phyloP scores from a whole-genome alignment of 192 early-diverging fungal species.

The Podila horticola region DNA sequence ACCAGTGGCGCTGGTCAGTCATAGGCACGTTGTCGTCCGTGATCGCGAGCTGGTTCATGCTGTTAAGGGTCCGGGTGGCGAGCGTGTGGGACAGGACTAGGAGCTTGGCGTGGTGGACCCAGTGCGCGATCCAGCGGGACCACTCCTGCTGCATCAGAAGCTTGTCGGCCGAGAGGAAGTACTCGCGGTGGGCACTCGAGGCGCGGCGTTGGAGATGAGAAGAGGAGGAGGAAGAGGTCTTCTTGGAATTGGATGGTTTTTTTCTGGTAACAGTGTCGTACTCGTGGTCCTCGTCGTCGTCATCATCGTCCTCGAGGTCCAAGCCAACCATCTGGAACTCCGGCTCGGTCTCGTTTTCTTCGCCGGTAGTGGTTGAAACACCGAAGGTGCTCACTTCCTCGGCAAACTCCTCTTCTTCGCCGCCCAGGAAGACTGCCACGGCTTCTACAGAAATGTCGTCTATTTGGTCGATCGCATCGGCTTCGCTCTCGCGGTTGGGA shows the following conservation, averaged over 20 bases:
- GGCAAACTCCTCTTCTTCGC: neutral
- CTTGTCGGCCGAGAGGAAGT: slow-evolving; percentile 31
- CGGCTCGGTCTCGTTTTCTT: neutral
- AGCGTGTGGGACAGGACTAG: slow-evolving; percentile 28
- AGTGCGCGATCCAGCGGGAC: slow-evolving; percentile 42
- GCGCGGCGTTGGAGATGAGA: no score
- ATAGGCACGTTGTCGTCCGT: slow-evolving; percentile 17
- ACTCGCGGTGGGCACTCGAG: neutral
- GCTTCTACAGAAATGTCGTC: slow-evolving; percentile 3
- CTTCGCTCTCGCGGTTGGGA: neutral
- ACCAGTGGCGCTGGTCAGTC: slow-evolving; percentile 33
- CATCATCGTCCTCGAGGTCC: neutral
- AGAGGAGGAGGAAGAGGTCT: neutral
- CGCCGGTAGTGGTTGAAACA: no score
- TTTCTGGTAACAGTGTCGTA: neutral
- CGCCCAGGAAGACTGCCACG: slow-evolving; percentile 6
- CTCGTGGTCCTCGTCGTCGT: slow-evolving; percentile 5
- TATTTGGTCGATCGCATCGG: neutral
- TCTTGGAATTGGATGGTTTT: neutral
- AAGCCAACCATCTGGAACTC: neutral
- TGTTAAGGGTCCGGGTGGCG: slow-evolving; percentile 9
- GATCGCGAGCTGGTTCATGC: slow-evolving; percentile 31
- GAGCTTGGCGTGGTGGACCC: slow-evolving; percentile 34
- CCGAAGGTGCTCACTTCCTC: neutral
- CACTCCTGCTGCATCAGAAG: slow-evolving; percentile 31